Conservation (phyloP, 805 yeast species). For the Kregervanrija pseudodelftensis region DNA sequence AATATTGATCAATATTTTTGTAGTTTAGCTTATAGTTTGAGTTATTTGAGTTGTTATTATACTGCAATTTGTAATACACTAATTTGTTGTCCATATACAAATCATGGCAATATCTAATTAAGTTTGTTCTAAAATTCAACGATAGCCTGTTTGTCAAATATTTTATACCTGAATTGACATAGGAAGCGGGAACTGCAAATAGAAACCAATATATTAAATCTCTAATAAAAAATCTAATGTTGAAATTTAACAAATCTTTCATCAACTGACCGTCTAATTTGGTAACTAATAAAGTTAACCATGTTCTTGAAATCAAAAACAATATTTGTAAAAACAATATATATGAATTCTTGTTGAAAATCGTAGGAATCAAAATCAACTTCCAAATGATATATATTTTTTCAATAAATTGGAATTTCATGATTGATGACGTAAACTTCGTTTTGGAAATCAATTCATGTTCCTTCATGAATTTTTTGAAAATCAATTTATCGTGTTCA, state of each 20-base stretch:
- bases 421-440: slow-evolving; percentile 1
- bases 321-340: slow-evolving; percentile 63
- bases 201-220: slow-evolving; percentile 83
- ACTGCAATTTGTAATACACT: slow-evolving; percentile 76
- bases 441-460: slow-evolving; percentile 11
- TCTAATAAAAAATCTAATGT: slow-evolving; percentile 63
- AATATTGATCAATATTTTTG: slow-evolving; percentile 77
- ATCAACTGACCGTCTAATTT: slow-evolving; percentile 89
- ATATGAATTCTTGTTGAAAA: slow-evolving; percentile 59
- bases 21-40: slow-evolving; percentile 28
- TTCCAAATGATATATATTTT: slow-evolving; percentile 74
- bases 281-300: slow-evolving; percentile 79
- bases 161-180: slow-evolving; percentile 85
- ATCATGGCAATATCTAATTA: slow-evolving; percentile 84
- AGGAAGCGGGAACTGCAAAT: slow-evolving; percentile 89
- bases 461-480: slow-evolving; percentile 38
- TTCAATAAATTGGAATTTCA: slow-evolving; percentile 56
- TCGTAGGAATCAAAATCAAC: slow-evolving; percentile 65
- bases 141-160: slow-evolving; percentile 70
- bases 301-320: slow-evolving; percentile 75
- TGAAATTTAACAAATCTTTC: slow-evolving; percentile 77
- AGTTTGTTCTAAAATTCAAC: slow-evolving; percentile 74
- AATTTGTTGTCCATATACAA: slow-evolving; percentile 72
- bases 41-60: slow-evolving; percentile 36
- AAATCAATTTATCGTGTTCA: slow-evolving; percentile 49